Percentiles rank a stretch among this genome's conserved stretches.
Conservation (phyloP, 495 filamentous ascomycete species). For the Tuber borchii region DNA sequence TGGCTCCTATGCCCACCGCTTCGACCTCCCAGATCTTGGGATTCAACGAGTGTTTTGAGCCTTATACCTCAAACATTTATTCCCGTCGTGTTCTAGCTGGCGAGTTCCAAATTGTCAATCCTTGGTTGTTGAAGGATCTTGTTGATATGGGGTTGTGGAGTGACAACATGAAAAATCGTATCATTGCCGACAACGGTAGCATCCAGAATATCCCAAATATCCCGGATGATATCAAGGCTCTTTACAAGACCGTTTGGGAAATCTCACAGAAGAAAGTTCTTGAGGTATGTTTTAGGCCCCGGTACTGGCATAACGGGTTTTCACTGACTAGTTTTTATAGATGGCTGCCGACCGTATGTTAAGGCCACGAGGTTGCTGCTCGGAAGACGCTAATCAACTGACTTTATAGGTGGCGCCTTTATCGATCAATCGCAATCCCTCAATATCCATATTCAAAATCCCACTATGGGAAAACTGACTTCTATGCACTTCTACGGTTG, state of each 20-base stretch:
- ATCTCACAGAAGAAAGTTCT: slow-evolving; percentile 93
- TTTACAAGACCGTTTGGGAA: slow-evolving; percentile 99
- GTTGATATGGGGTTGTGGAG: slow-evolving; percentile 98
- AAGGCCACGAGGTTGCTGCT: neutral
- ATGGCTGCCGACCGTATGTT: slow-evolving; percentile 83
- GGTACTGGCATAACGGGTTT: neutral
- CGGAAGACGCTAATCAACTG: slow-evolving; percentile 1
- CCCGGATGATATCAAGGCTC: slow-evolving; percentile 85
- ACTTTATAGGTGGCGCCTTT: slow-evolving; percentile 60
- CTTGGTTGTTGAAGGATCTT: slow-evolving; percentile 95
- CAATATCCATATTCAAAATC: slow-evolving; percentile 98
- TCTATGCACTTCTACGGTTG: slow-evolving; percentile 99
- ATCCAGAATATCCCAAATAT: slow-evolving; percentile 96
- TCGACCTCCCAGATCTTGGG: slow-evolving; percentile 94
- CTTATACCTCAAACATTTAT: slow-evolving; percentile 99
- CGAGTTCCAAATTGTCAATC: slow-evolving; percentile 99
- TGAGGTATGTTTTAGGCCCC: slow-evolving; percentile 44
- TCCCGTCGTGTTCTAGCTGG: slow-evolving; percentile 94
- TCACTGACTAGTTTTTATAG: slow-evolving; percentile 14
- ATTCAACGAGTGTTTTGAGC: slow-evolving; percentile 99
- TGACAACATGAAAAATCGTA: slow-evolving; percentile 99
- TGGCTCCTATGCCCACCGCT: slow-evolving; percentile 97
- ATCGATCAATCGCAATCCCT: slow-evolving; percentile 98
- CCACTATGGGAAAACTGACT: slow-evolving; percentile 98
- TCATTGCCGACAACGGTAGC: slow-evolving; percentile 92